A percentile compares a stretch with the other conserved stretches of the same genome.
These are phyloP conservation scores for Croton setiger DNA, from an alignment of 441 rosid species.

Conservation along the genomic window DNA sequence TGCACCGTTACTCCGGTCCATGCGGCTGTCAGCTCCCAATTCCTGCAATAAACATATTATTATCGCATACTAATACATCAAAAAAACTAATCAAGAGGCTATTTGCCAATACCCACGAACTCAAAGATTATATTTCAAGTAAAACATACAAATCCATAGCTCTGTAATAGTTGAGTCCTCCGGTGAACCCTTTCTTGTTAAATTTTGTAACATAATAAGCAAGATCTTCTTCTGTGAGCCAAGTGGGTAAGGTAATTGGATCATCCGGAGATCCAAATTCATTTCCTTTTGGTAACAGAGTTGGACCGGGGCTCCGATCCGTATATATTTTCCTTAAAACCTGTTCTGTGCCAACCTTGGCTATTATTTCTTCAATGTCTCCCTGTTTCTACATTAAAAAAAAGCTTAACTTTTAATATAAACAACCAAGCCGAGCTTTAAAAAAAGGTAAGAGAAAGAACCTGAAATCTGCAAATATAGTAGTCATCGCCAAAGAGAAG, in stretches of 20 bases:
- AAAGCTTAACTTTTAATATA: too few species aligned
- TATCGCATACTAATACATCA: neutral
- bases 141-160: conserved; percentile 56
- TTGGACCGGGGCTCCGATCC: conserved; percentile 40
- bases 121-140: neutral
- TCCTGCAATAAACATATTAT: conserved; percentile 29
- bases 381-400: conserved; percentile 63
- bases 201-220: conserved; percentile 38
- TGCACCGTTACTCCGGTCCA: conserved; percentile 49
- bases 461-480: conserved; percentile 90
- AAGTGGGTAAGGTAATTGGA: conserved; percentile 39
- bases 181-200: conserved; percentile 52
- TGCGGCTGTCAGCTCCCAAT: conserved; percentile 61
- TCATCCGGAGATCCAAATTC: conserved; percentile 27
- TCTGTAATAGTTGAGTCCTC: conserved; percentile 71
- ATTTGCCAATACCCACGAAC: too few species aligned
- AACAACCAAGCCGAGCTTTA: too few species aligned
- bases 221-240: conserved; percentile 63
- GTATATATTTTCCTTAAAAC: conserved; percentile 38
- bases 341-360: conserved; percentile 30
- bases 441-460: neutral
- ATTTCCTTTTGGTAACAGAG: conserved; percentile 40
- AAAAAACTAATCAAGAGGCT: too few species aligned
- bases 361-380: conserved; percentile 53
- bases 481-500: conserved; percentile 65